These are phyloP conservation scores for Rugonectria rugulosa DNA, from an alignment of 2,329 filamentous ascomycete genomes.

Conservation along the genomic window DNA sequence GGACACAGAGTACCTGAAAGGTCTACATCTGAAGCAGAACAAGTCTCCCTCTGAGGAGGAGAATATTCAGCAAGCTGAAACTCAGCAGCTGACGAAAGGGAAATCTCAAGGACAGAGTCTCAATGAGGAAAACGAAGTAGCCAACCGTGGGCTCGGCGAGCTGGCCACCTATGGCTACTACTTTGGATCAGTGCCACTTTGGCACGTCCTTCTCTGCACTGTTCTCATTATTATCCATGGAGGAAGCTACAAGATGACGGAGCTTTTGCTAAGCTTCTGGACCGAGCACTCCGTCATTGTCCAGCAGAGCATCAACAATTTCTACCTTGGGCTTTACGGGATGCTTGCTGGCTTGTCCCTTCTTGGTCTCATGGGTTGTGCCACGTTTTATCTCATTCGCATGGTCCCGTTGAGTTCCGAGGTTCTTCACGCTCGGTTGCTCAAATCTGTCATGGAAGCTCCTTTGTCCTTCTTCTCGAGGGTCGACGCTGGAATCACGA, in stretches of 20 bases:
- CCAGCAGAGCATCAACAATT: slow-evolving; percentile 19
- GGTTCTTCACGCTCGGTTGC: slow-evolving; percentile 20
- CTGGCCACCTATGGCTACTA: slow-evolving; percentile 1
- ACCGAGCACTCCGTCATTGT: slow-evolving; percentile 15
- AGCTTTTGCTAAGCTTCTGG: slow-evolving; percentile 25
- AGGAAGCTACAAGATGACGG: slow-evolving; percentile 24
- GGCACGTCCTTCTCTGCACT: background rate
- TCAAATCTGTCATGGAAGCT: slow-evolving; percentile 31
- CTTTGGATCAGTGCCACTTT: background rate
- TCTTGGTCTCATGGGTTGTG: slow-evolving; percentile 6
- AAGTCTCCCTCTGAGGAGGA: background rate
- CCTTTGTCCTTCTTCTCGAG: slow-evolving; percentile 47
- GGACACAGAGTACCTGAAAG: slow-evolving; percentile 14
- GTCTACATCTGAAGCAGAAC: background rate
- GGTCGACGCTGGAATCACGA: slow-evolving; percentile 46
- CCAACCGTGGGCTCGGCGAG: background rate
- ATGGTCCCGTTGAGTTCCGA: slow-evolving; percentile 15
- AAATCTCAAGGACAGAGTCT: background rate
- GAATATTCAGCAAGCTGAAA: background rate
- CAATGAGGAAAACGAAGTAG: too few relatives aligned
- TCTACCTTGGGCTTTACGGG: slow-evolving; percentile 24
- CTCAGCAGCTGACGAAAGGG: background rate
- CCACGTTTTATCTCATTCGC: slow-evolving; percentile 11
- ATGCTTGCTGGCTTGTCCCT: slow-evolving; percentile 20
- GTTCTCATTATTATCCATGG: slow-evolving; percentile 8